phyloP scores from a whole-genome alignment of 257 asterid genomes.

The Verbena officinalis region DNA sequence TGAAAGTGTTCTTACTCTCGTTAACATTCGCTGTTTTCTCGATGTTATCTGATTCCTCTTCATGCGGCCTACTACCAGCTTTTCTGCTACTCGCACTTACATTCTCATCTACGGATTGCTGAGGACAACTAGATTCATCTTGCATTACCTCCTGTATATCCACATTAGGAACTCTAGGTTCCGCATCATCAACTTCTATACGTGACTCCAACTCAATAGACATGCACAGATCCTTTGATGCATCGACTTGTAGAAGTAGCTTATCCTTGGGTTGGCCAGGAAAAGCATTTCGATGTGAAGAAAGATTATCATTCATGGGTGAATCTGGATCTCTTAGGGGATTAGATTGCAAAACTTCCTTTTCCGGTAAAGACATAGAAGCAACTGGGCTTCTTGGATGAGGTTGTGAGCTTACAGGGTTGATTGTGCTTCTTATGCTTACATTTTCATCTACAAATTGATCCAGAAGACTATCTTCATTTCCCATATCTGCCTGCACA shows the following conservation, averaged over 20 bases:
- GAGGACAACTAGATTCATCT: conserved; percentile 31
- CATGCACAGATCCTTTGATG: conserved; percentile 31
- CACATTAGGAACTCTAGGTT: conserved; percentile 33
- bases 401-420: conserved; percentile 54
- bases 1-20: conserved; percentile 37
- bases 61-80: conserved; percentile 35
- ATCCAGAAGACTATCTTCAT: conserved; percentile 34
- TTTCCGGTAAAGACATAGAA: conserved; percentile 53
- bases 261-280: conserved; percentile 35
- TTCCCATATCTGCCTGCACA: conserved; percentile 28
- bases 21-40: conserved; percentile 37
- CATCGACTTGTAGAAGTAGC: conserved; percentile 40
- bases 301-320: conserved; percentile 47
- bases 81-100: conserved; percentile 26
- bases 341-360: conserved; percentile 48
- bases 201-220: conserved; percentile 42
- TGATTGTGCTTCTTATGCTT: conserved; percentile 27
- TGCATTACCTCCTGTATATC: conserved; percentile 32
- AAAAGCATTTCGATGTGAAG: conserved; percentile 29
- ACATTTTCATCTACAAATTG: conserved; percentile 37
- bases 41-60: conserved; percentile 32
- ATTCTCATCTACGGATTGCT: conserved; percentile 37
- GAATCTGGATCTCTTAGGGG: conserved; percentile 66
- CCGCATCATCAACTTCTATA: conserved; percentile 36
- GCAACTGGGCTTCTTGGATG: conserved; percentile 69